Evolutionary conservation across 208 protist species (phyloP), one percentile per base, ranked within the genome.

Genomic region (Herpetomonas samuelpessoai): DNA sequence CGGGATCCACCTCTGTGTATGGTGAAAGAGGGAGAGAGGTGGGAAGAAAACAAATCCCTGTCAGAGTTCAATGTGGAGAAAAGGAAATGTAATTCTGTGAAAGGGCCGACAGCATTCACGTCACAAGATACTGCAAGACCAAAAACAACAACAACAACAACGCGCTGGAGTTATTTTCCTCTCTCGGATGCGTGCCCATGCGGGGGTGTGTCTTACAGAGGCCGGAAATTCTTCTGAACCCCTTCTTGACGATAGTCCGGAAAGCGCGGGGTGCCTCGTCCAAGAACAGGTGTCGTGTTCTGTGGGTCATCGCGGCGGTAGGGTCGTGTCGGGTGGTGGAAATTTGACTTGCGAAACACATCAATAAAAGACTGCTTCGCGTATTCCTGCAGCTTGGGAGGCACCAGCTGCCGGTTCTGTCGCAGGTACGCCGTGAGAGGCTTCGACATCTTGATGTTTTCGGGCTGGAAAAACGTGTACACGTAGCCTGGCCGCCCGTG

Each of bases 401-500:
- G 90, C 28, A 96, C 64, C 24, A 91, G 48, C 64, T 96, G 86
- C n/a, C 57, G 49, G 16, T 77, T 68, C 50, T 92, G 83, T 4
- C 83, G 74, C 1, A 96, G 78, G 50, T 84, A 79, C 3, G 82
- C 81, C 1, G 91, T 81, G n/a, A 96, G 74, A 21, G 84, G 85
- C 61, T 90, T 90, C 35, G 90, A 81, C 18, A 96, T 49, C 35
- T 74, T 73, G 9, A 86, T 65, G 62, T 88, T 91, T 63, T 96
- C 86, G 0, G 89, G 89, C 55, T 92, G 85, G 45, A 95, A 95
- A 44, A 95, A 90, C 18, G 83, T 90, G 62, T 87, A 95, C 21
- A 77, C 67, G 44, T 90, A 90, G n/a, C 85, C 85, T 31, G 64
- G 59, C 21, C 65, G 2, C 9, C 89, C 71, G 61, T 91, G 85